Evolutionary conservation across 2,329 filamentous ascomycete genomes (phyloP).

Genomic region (Aspergillus pseudoviridinutans): DNA sequence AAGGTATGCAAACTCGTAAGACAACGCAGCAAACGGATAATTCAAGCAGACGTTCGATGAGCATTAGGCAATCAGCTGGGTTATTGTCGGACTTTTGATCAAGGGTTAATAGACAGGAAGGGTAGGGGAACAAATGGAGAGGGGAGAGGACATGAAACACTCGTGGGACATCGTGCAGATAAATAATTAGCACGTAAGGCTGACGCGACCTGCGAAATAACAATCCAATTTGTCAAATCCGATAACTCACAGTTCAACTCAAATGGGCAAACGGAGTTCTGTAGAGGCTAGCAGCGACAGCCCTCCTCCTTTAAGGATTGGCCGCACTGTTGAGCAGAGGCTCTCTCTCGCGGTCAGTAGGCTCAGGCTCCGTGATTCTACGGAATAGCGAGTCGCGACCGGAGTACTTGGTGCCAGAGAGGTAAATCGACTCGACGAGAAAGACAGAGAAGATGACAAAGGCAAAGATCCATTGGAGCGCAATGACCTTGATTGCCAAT

Average conservation of each 20-base stretch:
- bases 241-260: background rate
- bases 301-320: background rate
- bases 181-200: background rate
- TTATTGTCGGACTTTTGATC: background rate
- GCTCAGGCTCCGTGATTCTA: constrained; percentile 30
- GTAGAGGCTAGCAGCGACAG: background rate
- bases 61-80: background rate
- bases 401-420: constrained; percentile 31
- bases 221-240: background rate
- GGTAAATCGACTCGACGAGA: constrained; percentile 61
- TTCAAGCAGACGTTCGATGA: background rate
- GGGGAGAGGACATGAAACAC: background rate
- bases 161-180: background rate
- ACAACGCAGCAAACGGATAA: background rate
- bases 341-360: constrained; percentile 50
- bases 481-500: constrained; percentile 67
- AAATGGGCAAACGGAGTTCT: background rate
- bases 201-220: background rate
- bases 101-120: background rate
- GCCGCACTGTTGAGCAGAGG: constrained; percentile 47
- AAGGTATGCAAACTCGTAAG: background rate
- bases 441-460: constrained; percentile 76
- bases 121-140: background rate
- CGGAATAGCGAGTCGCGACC: constrained; percentile 36
- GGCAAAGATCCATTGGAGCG: constrained; percentile 89